Evolutionary conservation across 495 filamentous ascomycete genomes (phyloP).

Genomic region (Apiosordaria backusii): DNA sequence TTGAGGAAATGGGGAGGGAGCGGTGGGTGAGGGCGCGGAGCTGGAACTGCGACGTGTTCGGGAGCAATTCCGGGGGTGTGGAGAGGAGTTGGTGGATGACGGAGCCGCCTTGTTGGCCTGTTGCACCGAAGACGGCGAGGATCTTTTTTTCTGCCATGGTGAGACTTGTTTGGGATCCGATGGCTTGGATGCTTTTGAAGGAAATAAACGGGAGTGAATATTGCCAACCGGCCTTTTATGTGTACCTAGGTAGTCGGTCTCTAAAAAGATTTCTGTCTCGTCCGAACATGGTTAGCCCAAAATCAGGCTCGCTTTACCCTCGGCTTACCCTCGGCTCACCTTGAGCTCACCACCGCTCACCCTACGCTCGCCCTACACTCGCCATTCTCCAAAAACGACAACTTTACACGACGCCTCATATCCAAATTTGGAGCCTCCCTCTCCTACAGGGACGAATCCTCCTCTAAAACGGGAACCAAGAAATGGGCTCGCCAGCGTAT

Average conservation of each 20-base stretch:
- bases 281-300: constrained; percentile 13
- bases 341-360: constrained; percentile 8
- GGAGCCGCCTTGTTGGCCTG: constrained; percentile 60
- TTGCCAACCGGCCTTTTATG: no score
- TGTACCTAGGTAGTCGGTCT: constrained; percentile 14
- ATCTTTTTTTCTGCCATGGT: constrained; percentile 7
- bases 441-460: no score
- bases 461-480: no score
- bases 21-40: constrained; percentile 58
- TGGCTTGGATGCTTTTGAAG: no score
- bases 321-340: constrained; percentile 16
- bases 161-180: no score
- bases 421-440: constrained; percentile 1
- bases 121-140: constrained; percentile 60
- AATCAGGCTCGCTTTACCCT: constrained; percentile 19
- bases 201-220: no score
- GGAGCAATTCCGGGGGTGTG: constrained; percentile 46
- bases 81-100: constrained; percentile 51
- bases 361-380: neutral
- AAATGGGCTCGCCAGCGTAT: neutral
- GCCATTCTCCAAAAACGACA: neutral
- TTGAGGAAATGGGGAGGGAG: constrained; percentile 23
- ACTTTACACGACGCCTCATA: constrained; percentile 5
- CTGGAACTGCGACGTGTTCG: constrained; percentile 45
- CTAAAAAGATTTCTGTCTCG: constrained; percentile 11